These are phyloP conservation scores for Arabis hirsuta DNA, from an alignment of 345 rosid genomes.

Conservation along the genomic window DNA sequence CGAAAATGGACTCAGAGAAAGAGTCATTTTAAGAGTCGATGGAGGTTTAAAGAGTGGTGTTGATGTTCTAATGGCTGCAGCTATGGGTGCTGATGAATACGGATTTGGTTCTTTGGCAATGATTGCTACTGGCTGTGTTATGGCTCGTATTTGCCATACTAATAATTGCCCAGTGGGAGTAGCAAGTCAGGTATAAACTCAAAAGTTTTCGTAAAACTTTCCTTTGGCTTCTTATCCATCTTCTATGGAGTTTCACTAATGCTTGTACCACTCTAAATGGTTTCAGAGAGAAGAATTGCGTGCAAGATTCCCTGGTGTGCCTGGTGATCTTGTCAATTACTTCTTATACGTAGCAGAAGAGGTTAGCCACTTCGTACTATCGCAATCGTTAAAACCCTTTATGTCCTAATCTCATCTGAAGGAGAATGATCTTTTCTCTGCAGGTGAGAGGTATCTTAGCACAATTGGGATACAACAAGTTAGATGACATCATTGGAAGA, in stretches of 20 bases:
- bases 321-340: constrained; percentile 97
- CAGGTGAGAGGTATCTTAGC: constrained; percentile 96
- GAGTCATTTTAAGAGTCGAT: constrained; percentile 94
- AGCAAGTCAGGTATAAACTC: constrained; percentile 81
- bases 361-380: constrained; percentile 50
- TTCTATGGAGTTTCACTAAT: constrained; percentile 9
- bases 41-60: constrained; percentile 97
- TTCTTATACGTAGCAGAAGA: constrained; percentile 98
- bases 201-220: constrained; percentile 11
- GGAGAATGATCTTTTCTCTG: neutral
- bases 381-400: constrained; percentile 8
- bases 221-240: neutral
- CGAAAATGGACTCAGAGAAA: constrained; percentile 92
- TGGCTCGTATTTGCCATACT: constrained; percentile 99
- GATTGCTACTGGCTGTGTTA: constrained; percentile 99
- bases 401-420: constrained; percentile 19
- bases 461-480: constrained; percentile 80
- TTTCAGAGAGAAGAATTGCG: constrained; percentile 92
- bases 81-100: constrained; percentile 98
- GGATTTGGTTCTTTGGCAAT: constrained; percentile 99
- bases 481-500: constrained; percentile 91
- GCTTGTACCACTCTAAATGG: constrained; percentile 21
- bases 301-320: constrained; percentile 98
- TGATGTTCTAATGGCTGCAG: constrained; percentile 98
- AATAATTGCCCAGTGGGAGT: constrained; percentile 99